Evolutionary conservation across 2,329 filamentous ascomycete genomes (phyloP).

Genomic region (Ophiostoma montium): DNA sequence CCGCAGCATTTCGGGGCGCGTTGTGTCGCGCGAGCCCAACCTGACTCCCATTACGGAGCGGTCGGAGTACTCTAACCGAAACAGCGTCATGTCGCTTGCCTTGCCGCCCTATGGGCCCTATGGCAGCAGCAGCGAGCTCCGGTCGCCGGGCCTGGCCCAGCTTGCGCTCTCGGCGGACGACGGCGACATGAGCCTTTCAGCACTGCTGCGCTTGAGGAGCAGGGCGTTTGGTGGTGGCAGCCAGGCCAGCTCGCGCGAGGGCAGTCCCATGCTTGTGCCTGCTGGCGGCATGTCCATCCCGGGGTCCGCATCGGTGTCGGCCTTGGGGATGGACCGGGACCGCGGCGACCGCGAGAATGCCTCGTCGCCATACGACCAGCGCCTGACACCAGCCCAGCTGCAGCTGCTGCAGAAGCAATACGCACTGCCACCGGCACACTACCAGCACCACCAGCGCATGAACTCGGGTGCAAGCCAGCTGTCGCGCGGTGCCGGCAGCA

Average conservation of each 20-base stretch:
- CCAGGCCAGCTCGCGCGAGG: conserved; percentile 49
- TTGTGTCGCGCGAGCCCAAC: conserved; percentile 72
- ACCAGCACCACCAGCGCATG: conserved; percentile 23
- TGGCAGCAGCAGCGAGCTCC: conserved; percentile 30
- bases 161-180: conserved; percentile 52
- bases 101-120: conserved; percentile 30
- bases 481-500: conserved; percentile 23
- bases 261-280: conserved; percentile 29
- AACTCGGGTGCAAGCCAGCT: conserved; percentile 31
- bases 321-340: background rate
- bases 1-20: conserved; percentile 58
- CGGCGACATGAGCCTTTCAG: conserved; percentile 57
- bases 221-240: conserved; percentile 62
- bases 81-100: conserved; percentile 67
- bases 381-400: conserved; percentile 10
- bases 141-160: conserved; percentile 64
- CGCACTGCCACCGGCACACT: background rate
- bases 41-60: conserved; percentile 92
- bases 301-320: conserved; percentile 18
- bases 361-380: conserved; percentile 26
- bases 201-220: conserved; percentile 57
- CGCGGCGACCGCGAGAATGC: conserved; percentile 26
- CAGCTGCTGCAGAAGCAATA: conserved; percentile 8
- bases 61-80: conserved; percentile 90
- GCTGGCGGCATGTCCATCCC: background rate